Conservation (phyloP, 1,284 basidiomycete genomes). For the Puccinia coronata region DNA sequence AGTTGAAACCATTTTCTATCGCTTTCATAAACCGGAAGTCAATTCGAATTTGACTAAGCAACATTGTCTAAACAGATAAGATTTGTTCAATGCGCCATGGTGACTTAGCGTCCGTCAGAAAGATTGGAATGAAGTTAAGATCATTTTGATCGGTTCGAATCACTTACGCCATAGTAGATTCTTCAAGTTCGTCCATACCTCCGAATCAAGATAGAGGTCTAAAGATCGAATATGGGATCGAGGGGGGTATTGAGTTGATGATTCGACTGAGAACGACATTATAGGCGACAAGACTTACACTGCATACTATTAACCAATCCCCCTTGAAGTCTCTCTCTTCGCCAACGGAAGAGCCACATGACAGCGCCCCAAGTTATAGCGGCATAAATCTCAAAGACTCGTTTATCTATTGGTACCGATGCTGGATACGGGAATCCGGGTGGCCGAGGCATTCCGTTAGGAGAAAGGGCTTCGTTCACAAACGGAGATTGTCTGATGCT, state of each 20-base stretch:
- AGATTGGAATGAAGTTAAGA: neutral
- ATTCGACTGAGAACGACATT: neutral
- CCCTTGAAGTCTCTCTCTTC: slow-evolving; percentile 82
- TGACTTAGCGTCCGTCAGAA: neutral
- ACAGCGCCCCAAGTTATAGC: slow-evolving; percentile 92
- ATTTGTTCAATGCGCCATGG: neutral
- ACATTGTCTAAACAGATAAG: neutral
- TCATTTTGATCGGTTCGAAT: neutral
- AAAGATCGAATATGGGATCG: neutral
- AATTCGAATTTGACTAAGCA: neutral
- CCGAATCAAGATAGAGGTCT: slow-evolving; percentile 50
- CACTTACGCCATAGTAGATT: slow-evolving; percentile 52
- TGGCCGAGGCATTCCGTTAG: slow-evolving; percentile 55
- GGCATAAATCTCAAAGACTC: slow-evolving; percentile 83
- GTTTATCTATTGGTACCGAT: slow-evolving; percentile 76
- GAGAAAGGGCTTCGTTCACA: slow-evolving; percentile 56
- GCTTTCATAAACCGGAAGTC: neutral
- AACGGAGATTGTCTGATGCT: slow-evolving; percentile 54
- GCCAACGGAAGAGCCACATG: slow-evolving; percentile 91
- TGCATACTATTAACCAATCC: slow-evolving; percentile 71
- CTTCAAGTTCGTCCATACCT: slow-evolving; percentile 51
- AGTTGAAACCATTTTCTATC: neutral
- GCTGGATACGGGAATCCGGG: slow-evolving; percentile 61
- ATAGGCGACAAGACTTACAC: neutral
- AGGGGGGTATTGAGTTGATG: neutral